Evolutionary conservation across 371 early-diverging fungal genomes (phyloP).

Genomic region (Haplosporangium sp.): DNA sequence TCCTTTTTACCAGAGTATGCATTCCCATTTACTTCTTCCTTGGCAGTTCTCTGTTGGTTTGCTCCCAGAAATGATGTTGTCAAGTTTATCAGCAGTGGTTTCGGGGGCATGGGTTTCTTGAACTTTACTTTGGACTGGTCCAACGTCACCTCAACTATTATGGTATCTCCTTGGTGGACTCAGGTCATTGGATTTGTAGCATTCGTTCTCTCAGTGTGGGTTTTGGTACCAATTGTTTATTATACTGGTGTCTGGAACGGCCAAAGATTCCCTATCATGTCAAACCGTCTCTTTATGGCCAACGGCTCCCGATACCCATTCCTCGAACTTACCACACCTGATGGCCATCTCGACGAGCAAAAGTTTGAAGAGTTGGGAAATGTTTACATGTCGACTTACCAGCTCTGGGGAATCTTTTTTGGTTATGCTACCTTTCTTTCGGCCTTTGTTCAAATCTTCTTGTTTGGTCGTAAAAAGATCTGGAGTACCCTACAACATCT

Average conservation of each 20-base stretch:
- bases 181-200: slow-evolving; percentile 52
- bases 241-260: slow-evolving; percentile 52
- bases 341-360: slow-evolving; percentile 36
- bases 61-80: slow-evolving; percentile 44
- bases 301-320: slow-evolving; percentile 52
- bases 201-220: slow-evolving; percentile 53
- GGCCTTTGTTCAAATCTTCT: slow-evolving; percentile 54
- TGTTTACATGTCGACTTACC: slow-evolving; percentile 56
- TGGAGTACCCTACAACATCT: slow-evolving; percentile 40
- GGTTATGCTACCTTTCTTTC: slow-evolving; percentile 57
- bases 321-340: slow-evolving; percentile 22
- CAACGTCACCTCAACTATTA: slow-evolving; percentile 48
- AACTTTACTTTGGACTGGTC: slow-evolving; percentile 58
- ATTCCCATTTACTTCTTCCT: slow-evolving; percentile 48
- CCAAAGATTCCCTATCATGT: slow-evolving; percentile 40
- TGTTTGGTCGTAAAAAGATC: slow-evolving; percentile 54
- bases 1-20: slow-evolving; percentile 54
- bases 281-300: slow-evolving; percentile 47
- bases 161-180: slow-evolving; percentile 59
- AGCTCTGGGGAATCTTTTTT: slow-evolving; percentile 55
- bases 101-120: slow-evolving; percentile 57
- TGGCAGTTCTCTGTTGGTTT: slow-evolving; percentile 57
- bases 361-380: slow-evolving; percentile 37
- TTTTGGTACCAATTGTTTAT: slow-evolving; percentile 48
- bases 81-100: slow-evolving; percentile 51